Evolutionary conservation across 352 stramenopile species (phyloP).

Genomic region (Phytophthora sojae): DNA sequence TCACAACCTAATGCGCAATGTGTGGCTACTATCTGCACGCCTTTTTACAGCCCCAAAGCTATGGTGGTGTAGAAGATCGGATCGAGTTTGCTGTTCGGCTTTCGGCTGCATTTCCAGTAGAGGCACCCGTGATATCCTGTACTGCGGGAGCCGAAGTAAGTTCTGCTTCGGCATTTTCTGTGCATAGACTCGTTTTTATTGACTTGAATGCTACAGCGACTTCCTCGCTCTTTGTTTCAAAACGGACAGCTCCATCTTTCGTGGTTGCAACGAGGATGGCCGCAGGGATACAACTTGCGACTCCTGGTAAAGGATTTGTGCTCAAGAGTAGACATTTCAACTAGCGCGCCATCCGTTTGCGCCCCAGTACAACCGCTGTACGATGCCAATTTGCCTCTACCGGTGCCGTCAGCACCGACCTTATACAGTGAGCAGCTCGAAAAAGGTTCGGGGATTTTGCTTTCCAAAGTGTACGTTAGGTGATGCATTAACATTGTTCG

Average conservation of each 20-base stretch:
- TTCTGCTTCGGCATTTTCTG: background rate
- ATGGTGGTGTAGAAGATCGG: constrained; percentile 38
- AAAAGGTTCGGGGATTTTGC: constrained; percentile 16
- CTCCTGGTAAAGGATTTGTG: constrained; percentile 64
- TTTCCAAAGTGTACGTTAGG: too few relatives aligned
- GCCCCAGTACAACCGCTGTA: constrained; percentile 30
- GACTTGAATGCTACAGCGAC: constrained; percentile 34
- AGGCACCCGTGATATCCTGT: constrained; percentile 55
- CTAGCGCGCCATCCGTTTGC: constrained; percentile 1
- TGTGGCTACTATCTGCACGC: background rate
- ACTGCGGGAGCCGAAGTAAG: constrained; percentile 56
- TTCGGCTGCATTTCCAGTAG: constrained; percentile 45
- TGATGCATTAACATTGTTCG: background rate
- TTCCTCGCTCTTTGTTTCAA: constrained; percentile 46
- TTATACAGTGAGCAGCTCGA: constrained; percentile 23
- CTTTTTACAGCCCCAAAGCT: constrained; percentile 39
- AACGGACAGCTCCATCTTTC: constrained; percentile 53
- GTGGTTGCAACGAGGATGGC: constrained; percentile 68
- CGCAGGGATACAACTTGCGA: constrained; percentile 54
- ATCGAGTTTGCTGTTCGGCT: constrained; percentile 60
- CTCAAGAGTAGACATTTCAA: constrained; percentile 28
- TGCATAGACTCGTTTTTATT: background rate
- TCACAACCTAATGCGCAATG: background rate
- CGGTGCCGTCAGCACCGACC: constrained; percentile 49
- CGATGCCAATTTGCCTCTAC: constrained; percentile 18